Percentiles rank a stretch among this genome's conserved stretches.
Conservation (phyloP, 257 asterid species). For the Marsdenia floribunda region DNA sequence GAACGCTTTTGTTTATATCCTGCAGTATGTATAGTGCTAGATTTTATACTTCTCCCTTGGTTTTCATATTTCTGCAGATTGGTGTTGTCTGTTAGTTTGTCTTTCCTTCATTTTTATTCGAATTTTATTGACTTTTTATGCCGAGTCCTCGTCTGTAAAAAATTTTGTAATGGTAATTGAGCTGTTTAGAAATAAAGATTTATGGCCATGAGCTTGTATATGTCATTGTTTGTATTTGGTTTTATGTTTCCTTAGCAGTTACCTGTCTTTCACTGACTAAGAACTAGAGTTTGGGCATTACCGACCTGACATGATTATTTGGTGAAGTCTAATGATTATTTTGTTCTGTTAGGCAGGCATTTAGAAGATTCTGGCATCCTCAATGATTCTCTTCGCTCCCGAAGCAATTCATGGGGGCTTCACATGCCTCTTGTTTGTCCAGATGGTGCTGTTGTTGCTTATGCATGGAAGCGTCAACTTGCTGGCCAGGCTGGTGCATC, state of each 20-base stretch:
- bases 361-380: constrained; percentile 94
- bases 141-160: background rate
- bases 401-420: constrained; percentile 98
- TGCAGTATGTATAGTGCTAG: background rate
- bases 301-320: background rate
- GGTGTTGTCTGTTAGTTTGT: background rate
- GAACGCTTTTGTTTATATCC: too few species aligned
- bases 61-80: background rate
- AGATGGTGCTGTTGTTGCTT: constrained; percentile 98
- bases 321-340: background rate
- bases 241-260: background rate
- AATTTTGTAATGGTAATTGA: background rate
- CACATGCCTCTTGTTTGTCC: constrained; percentile 99
- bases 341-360: constrained; percentile 52
- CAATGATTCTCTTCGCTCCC: constrained; percentile 74
- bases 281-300: background rate
- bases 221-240: background rate
- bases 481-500: constrained; percentile 99
- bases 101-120: background rate
- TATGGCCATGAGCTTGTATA: too few species aligned
- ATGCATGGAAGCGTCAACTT: constrained; percentile 99
- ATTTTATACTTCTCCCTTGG: background rate
- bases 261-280: background rate
- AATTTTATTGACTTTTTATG: background rate
- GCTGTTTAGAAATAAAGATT: background rate